Evolutionary conservation across 176 grass and related monocot species (phyloP), one percentile per base, ranked within the genome.

Genomic region (Oryza brachyantha): DNA sequence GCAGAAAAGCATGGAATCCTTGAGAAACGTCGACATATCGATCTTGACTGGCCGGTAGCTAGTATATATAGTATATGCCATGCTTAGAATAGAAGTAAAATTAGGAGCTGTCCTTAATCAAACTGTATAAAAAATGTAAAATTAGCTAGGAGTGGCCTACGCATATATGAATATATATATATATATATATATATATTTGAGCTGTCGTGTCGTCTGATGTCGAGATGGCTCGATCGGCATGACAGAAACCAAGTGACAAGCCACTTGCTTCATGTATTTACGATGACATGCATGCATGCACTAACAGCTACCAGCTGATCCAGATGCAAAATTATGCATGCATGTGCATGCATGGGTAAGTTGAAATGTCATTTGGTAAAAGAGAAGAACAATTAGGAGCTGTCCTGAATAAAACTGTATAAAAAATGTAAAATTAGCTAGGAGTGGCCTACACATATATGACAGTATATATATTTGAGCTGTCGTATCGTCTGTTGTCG

Each of bases 21-120:
- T 31, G 71, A 80, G 70, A 84, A 21, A 10, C 31, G 45, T 45
- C 19, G 32, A 50, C 31, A 57, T 65, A n/a, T n/a, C n/a, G 12
- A 77, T 5, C 52, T 32, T 40, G 26, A 25, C 58, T 14, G 28
- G 73, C n/a, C n/a, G n/a, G n/a, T n/a, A n/a, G n/a, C n/a, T 26
- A 25, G 10, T 54, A 46, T 17, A 46, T n/a, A n/a, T n/a, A n/a
- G n/a, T n/a, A 4, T 17, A 76, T 66, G 72, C 72, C 58, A 85
- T 81, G 82, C 82, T 81, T 89, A 81, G 68, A 81, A 60, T 45
- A 66, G 72, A 89, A 75, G 87, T 85, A 76, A 85, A 77, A 77
- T 22, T 46, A 54, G 41, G 46, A 74, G 31, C 2, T 19, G 39
- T 61, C 13, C 3, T 25, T 37, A 50, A 54, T 64, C 4, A 54